Evolutionary conservation across 1,139 yeast genomes (phyloP), one percentile per base, ranked within the genome.

Genomic region (Nematodospora anomalae): DNA sequence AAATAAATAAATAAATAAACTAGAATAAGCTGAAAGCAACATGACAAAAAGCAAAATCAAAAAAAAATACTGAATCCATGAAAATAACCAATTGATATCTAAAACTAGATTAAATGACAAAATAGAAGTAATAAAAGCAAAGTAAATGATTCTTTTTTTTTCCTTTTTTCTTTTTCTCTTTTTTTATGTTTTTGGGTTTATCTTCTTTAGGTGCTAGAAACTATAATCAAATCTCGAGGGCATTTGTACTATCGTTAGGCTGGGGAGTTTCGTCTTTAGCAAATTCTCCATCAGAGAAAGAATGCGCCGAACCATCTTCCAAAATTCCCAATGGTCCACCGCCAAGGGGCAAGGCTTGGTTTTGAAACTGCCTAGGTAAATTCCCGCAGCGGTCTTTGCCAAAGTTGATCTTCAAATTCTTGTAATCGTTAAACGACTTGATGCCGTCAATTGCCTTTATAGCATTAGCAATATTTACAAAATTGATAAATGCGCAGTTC

Each of bases 341-440:
- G 31, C 30, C 33, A 23, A 11, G 12, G 6, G 38, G 26, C 29
- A 32, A 28, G n/a, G 16, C 30, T 27, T 64, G 67, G 40, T 52
- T 55, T 49, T 66, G 71, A 44, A 67, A 67, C 49, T 67, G 73
- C 51, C 81, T 74, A 42, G 89, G 89, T 45, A 83, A 74, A 56
- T 88, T 87, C 20, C 95, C 97, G 62, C 97, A 92, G 53, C 96
- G 74, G 60, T 90, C 97, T 60, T 85, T 85, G 42, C 97, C 96
- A 56, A 86, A 89, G 52, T 77, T 83, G 29, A 87, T 80, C 52
- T 83, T 84, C 44, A 83, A 78, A 38, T 69, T 69, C 20, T 73
- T 65, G 64, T 86, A 82, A 39, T 72, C 74, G 12, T 74, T 58
- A 45, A 60, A 67, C 3, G 75, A 50, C 69, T 69, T 55, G 67